These are phyloP conservation scores for Andrographis paniculata DNA, from an alignment of 305 asterid species.

Conservation along the genomic window DNA sequence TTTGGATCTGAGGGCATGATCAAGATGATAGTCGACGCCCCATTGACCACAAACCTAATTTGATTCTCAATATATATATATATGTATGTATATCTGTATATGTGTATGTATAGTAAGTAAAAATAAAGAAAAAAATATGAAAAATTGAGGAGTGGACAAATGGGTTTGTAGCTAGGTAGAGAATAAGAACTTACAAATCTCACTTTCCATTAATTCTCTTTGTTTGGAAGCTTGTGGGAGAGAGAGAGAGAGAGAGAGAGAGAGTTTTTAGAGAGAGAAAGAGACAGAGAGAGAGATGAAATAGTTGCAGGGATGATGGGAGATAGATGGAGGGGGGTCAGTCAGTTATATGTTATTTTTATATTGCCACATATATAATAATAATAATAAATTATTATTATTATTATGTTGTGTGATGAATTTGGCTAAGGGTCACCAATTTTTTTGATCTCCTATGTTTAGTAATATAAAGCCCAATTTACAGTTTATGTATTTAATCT, in stretches of 20 bases:
- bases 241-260: too few relatives aligned
- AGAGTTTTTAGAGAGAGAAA: too few relatives aligned
- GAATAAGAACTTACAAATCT: conserved; percentile 44
- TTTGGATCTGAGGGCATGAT: conserved; percentile 21
- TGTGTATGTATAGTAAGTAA: background rate
- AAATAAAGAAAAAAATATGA: background rate
- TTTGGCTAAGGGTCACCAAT: too few relatives aligned
- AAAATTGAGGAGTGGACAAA: conserved; percentile 24
- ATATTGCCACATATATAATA: conserved; percentile 20
- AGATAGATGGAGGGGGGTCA: conserved; percentile 47
- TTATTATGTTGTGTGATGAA: background rate
- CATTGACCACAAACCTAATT: too few relatives aligned
- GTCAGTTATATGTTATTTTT: conserved; percentile 39
- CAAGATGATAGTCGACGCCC: conserved; percentile 21
- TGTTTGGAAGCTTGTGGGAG: conserved; percentile 66
- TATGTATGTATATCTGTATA: background rate
- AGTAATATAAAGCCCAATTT: too few relatives aligned
- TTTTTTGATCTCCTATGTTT: too few relatives aligned
- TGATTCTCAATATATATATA: background rate
- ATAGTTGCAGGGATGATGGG: conserved; percentile 25
- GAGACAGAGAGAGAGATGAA: conserved; percentile 15
- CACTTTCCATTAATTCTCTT: conserved; percentile 67
- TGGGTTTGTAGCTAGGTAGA: conserved; percentile 13
- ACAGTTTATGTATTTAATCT: too few relatives aligned
- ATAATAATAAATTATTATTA: background rate